Evolutionary conservation across 2,329 filamentous ascomycete species (phyloP), one percentile per base, ranked within the genome.

Genomic region (Beauveria sp.): DNA sequence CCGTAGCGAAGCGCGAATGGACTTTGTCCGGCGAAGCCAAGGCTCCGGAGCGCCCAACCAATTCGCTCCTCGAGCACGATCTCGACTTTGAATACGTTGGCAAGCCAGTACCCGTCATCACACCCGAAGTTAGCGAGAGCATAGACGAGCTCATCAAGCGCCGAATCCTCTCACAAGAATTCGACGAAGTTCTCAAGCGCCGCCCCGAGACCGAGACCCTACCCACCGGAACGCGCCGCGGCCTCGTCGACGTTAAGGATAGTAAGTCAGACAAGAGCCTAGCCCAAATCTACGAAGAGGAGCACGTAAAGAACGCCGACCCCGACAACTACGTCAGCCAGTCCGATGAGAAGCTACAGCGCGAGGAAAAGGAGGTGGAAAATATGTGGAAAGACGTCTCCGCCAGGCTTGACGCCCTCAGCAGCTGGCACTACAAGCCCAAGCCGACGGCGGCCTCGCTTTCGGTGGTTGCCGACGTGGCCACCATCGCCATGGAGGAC

Each of bases 61-160:
- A 99, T 77, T 97, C 93, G 0, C 82, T 99, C 2, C 84, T 99
- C 1, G 92, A 97, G 71, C 86, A 97, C 76, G 92, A 97, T 68
- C 83, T 99, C 28, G 93, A 97, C 66, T 99, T 97, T 70, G 94
- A 99, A 76, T 87, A 96, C 68, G 86, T 91, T 24, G 94, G 94
- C 70, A 99, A 97, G 73, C 93, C 94, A 0, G 89, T 97, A 0
- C 91, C 93, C 1, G 90, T 97, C 63, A 92, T 97, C 71, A 97
- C 94, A 0, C 88, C 90, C 47, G 92, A 97, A 73, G 82, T 96
- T 46, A 96, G 87, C 59, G 92, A 97, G 73, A 87, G 87, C 67
- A 96, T 99, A 61, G 94, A 99, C 75, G 88, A 90, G 40, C 83
- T 99, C 62, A 92, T 99, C 77, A 97, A 97, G 76, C 86, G 91